phyloP scores from a whole-genome alignment of 345 rosid genomes.

The Tarenaya hassleriana region DNA sequence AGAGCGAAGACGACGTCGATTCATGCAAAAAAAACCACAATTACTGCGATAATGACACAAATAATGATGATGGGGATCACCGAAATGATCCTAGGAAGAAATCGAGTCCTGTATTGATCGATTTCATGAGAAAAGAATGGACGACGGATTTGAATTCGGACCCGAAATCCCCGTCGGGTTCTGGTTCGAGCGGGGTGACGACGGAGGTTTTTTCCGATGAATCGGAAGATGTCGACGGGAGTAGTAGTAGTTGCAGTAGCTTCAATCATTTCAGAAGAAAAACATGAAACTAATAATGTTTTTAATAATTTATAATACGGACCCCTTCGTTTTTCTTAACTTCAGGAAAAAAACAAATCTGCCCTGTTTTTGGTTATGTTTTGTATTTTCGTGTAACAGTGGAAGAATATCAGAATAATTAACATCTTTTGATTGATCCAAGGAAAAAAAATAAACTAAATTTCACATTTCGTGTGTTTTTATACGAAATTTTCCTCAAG shows the following conservation, averaged over 20 bases:
- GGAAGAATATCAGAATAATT: conserved; percentile 1
- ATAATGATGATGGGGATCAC: conserved; percentile 14
- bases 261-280: conserved; percentile 47
- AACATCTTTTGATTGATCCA: conserved; percentile 22
- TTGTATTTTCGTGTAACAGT: conserved; percentile 16
- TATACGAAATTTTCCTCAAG: too few relatives aligned
- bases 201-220: conserved; percentile 63
- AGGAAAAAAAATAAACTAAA: conserved; percentile 12
- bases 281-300: conserved; percentile 38
- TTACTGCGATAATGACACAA: too few relatives aligned
- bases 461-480: too few relatives aligned
- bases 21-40: conserved; percentile 18
- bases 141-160: conserved; percentile 53
- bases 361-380: too few relatives aligned
- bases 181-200: conserved; percentile 73
- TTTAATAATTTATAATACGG: conserved; percentile 15
- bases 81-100: conserved; percentile 12
- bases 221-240: too few relatives aligned
- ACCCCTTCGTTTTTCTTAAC: conserved; percentile 9
- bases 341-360: conserved; percentile 27
- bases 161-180: conserved; percentile 51
- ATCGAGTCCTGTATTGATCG: conserved; percentile 49
- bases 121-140: conserved; percentile 57
- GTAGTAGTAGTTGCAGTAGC: conserved; percentile 71
- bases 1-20: conserved; percentile 47